Evolutionary conservation across 208 protist genomes (phyloP).

Genomic region (Plasmodiophora brassicae): DNA sequence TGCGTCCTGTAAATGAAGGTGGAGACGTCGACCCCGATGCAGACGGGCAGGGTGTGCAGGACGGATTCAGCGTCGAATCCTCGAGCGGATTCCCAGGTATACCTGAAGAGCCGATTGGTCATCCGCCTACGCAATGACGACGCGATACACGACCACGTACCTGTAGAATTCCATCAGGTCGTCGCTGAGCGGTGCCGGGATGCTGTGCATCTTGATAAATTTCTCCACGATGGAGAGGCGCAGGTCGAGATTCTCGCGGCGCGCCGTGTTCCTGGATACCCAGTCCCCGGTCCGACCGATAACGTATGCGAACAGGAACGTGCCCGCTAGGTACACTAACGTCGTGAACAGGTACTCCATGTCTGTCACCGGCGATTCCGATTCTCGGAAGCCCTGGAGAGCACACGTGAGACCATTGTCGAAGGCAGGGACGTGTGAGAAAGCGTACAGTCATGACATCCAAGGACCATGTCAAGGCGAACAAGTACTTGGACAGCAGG

Average conservation of each 20-base stretch:
- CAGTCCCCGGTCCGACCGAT: conserved; percentile 24
- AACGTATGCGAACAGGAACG: conserved; percentile 11
- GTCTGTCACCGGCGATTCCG: background rate
- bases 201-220: background rate
- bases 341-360: conserved; percentile 24
- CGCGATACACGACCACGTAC: background rate
- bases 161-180: conserved; percentile 32
- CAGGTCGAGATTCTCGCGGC: background rate
- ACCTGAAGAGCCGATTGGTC: background rate
- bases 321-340: background rate
- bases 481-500: background rate
- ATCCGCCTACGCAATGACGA: background rate
- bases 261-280: conserved; percentile 9
- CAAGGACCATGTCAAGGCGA: background rate
- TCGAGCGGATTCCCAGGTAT: conserved; percentile 6
- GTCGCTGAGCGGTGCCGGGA: background rate
- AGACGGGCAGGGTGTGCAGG: background rate
- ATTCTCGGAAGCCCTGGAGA: background rate
- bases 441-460: background rate
- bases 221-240: background rate
- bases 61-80: conserved; percentile 18
- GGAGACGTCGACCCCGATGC: conserved; percentile 21
- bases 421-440: background rate
- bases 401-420: background rate
- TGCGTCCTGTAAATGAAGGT: conserved; percentile 10